Base-by-base conservation (phyloP, 768 basidiomycete genomes). In the Mycena rosella region DNA sequence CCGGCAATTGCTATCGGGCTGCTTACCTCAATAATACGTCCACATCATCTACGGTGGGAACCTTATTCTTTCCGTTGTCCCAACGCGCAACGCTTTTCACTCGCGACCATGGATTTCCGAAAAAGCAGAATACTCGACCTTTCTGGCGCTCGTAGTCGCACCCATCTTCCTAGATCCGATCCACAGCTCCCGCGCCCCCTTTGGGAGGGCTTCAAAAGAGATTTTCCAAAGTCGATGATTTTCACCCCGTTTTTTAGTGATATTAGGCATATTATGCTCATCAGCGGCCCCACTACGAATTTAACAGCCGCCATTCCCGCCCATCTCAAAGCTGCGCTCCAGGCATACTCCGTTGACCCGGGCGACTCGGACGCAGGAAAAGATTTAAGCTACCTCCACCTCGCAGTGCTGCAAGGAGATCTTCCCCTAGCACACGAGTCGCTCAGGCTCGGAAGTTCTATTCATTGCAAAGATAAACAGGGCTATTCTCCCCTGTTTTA, bases 311-410 rank as follows among this genome's bases (percentile, higher is more conserved):
- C 17, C 17, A 60, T 60, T 8, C 36, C 59, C 5, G 24, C 10
- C 17, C 59, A 60, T n/a, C n/a, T 60, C 17, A 36, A 18, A 2
- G 17, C 8, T 10, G 10, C 22, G 27, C 17, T 27, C 4, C 40
- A 36, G 40, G 2, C 15, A 27, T 26, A 24, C 13, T n/a, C 17
- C 27, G 17, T 40, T 40, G 27, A 26, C 15, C 4, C n/a, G 24
- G n/a, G 14, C 7, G 9, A 27, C 10, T 18, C 26, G 7, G 9
- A 27, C 10, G 26, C 26, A 13, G 47, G 38, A 22, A 7, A 13
- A 9, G 59, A 29, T 29, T 26, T 49, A 34, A 61, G 49, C 22
- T 61, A 52, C 38, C 36, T 61, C 3, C 60, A 61, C 29, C 49
- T 61, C 26, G 60, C 49, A 18, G 38, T 36, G 3, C 0, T 51